phyloP scores from a whole-genome alignment of 805 yeast species.

The Ogataea trehaloabstinens region DNA sequence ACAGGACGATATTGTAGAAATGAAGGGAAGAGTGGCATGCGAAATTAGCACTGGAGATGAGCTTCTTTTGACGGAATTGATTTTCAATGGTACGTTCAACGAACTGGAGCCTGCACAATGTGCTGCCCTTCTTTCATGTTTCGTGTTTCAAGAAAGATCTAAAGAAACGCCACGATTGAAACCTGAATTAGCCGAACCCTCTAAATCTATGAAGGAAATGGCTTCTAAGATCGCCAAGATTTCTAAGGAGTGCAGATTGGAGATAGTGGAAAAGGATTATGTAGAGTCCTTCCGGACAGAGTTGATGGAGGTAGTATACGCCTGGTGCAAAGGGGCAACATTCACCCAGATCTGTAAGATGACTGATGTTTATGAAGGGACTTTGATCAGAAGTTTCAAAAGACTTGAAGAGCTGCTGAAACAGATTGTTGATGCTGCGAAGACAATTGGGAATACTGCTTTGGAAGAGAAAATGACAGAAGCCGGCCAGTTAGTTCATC shows the following conservation, averaged over 20 bases:
- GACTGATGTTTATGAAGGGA: constrained; percentile 99
- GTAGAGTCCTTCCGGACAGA: constrained; percentile 90
- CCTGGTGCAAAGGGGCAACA: constrained; percentile 96
- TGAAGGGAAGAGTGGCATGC: constrained; percentile 91
- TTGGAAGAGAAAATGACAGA: constrained; percentile 86
- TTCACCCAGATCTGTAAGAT: constrained; percentile 96
- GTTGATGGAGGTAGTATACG: constrained; percentile 93
- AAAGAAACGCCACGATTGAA: constrained; percentile 83
- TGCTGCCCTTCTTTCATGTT: constrained; percentile 89
- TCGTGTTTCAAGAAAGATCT: constrained; percentile 95
- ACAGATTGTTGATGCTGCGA: constrained; percentile 88
- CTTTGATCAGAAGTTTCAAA: constrained; percentile 90
- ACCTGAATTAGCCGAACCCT: constrained; percentile 91
- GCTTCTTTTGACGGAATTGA: constrained; percentile 79
- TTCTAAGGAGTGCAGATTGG: constrained; percentile 85
- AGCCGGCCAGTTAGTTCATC: constrained; percentile 80
- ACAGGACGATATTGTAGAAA: constrained; percentile 83
- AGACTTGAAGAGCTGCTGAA: constrained; percentile 89
- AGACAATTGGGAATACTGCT: constrained; percentile 87
- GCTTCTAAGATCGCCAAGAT: constrained; percentile 89
- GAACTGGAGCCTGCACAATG: constrained; percentile 86
- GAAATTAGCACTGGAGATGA: constrained; percentile 93
- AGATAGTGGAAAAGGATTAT: constrained; percentile 86
- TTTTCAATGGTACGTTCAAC: constrained; percentile 93
- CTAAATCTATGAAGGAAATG: constrained; percentile 83